A percentile compares a stretch with the other conserved stretches of the same genome.
Conservation (phyloP, 192 early-diverging fungal species). For the Coemansia sp. region DNA sequence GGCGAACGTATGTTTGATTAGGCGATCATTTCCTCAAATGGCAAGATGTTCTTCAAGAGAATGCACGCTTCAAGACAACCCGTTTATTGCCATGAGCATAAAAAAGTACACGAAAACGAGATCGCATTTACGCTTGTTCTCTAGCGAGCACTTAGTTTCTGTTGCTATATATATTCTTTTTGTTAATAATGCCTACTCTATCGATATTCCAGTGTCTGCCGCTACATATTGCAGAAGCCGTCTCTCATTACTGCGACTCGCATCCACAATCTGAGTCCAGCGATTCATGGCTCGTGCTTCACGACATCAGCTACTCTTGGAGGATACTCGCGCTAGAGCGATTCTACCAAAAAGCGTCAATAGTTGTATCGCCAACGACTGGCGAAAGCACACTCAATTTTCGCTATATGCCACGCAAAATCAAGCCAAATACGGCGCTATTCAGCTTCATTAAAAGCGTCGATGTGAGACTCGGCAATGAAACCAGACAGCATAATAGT, state of each 20-base stretch:
- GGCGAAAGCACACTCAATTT: neutral
- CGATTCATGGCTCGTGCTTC: neutral
- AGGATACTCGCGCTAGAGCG: neutral
- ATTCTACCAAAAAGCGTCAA: neutral
- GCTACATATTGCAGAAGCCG: neutral
- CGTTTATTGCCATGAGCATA: too few relatives aligned
- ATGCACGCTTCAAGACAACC: too few relatives aligned
- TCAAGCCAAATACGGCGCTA: neutral
- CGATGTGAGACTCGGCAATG: neutral
- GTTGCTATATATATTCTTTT: neutral
- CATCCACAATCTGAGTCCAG: neutral
- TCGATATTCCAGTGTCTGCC: neutral
- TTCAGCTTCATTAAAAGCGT: neutral
- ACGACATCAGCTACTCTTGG: neutral
- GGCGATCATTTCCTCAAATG: too few relatives aligned
- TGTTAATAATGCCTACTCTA: neutral
- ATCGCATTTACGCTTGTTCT: too few relatives aligned
- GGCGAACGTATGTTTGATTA: too few relatives aligned
- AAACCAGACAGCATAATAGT: neutral
- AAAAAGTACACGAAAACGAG: too few relatives aligned
- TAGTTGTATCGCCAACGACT: neutral
- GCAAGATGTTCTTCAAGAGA: too few relatives aligned
- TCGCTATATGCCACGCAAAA: neutral
- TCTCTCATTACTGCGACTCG: neutral
- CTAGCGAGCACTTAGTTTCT: neutral